Evolutionary conservation across 192 early-diverging fungal genomes (phyloP), one percentile per base, ranked within the genome.

Genomic region (Coemansia asiatica): DNA sequence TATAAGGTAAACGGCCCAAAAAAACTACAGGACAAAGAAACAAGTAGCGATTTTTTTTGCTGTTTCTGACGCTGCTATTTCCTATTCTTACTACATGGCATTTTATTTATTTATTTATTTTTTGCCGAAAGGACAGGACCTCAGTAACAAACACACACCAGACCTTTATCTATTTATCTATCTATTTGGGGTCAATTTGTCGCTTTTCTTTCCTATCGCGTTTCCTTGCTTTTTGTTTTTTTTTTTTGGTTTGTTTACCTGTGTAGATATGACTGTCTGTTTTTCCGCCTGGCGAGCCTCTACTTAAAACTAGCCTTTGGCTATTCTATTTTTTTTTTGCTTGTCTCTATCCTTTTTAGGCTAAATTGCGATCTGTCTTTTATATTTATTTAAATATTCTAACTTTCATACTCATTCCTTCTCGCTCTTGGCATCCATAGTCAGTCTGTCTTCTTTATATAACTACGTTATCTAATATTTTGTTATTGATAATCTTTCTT

Each of bases 1-100:
- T 57, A 36, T n/a, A 57, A 57, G 33, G 28, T 38, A 57, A 57
- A 57, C 56, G n/a, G 29, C 56, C 28, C 26, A 57, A 31, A 57
- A 22, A 49, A 15, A n/a, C n/a, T 12, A 2, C 15, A 44, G 40
- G 12, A 44, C 40, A 44, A 44, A 13, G 40, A 3, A 44, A 13
- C 15, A n/a, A n/a, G n/a, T n/a, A n/a, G n/a, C n/a, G n/a, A n/a
- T n/a, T n/a, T n/a, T n/a, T n/a, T 44, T 44, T 44, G 10, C 5
- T 12, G 40, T 16, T 44, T 5, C 40, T 44, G 40, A 13, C 15
- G 40, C 15, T 44, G 40, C 40, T 44, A 12, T 2, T 44, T 8
- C 10, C 10, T 44, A 13, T 44, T 44, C 10, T 12, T 44, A 16
- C 40, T 44, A 44, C 40, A 44, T 13, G 40, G 15, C 35, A 7